These are phyloP conservation scores for Nothophytophthora sp. DNA, from an alignment of 352 stramenopile genomes.

Conservation along the genomic window DNA sequence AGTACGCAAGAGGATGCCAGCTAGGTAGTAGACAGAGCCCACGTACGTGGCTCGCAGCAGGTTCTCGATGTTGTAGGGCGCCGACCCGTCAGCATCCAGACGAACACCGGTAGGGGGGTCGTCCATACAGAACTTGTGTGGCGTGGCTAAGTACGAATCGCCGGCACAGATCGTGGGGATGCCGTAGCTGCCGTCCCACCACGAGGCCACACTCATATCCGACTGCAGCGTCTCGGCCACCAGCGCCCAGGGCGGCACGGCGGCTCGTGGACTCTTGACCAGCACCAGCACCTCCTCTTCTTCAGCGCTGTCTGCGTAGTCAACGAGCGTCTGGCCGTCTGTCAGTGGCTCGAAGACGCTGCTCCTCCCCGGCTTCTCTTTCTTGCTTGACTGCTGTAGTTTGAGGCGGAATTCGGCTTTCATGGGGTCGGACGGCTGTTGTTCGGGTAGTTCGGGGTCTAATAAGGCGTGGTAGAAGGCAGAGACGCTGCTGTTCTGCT, in stretches of 20 bases:
- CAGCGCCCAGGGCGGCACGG: conserved; percentile 70
- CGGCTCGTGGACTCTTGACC: conserved; percentile 55
- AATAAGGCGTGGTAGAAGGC: conserved; percentile 54
- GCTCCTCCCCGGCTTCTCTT: neutral
- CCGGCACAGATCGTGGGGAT: conserved; percentile 77
- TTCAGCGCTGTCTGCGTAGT: neutral
- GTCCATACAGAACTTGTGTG: conserved; percentile 62
- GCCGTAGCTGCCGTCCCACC: conserved; percentile 75
- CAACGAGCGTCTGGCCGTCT: conserved; percentile 6
- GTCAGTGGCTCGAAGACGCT: conserved; percentile 25
- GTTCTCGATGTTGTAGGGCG: conserved; percentile 78
- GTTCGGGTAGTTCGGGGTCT: conserved; percentile 30
- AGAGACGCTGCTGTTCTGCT: conserved; percentile 26
- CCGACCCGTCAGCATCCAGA: conserved; percentile 43
- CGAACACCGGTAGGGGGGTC: conserved; percentile 36
- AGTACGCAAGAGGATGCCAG: neutral
- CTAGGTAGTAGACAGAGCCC: neutral
- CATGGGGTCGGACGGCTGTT: conserved; percentile 31
- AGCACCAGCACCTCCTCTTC: conserved; percentile 40
- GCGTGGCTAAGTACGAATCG: conserved; percentile 46
- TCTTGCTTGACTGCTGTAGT: neutral
- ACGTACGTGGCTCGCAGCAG: conserved; percentile 62
- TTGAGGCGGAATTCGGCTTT: conserved; percentile 30
- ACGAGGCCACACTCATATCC: conserved; percentile 78
- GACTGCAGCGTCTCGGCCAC: conserved; percentile 48